Evolutionary conservation across 805 yeast species (phyloP).

Genomic region (Metschnikowia dekortorum): DNA sequence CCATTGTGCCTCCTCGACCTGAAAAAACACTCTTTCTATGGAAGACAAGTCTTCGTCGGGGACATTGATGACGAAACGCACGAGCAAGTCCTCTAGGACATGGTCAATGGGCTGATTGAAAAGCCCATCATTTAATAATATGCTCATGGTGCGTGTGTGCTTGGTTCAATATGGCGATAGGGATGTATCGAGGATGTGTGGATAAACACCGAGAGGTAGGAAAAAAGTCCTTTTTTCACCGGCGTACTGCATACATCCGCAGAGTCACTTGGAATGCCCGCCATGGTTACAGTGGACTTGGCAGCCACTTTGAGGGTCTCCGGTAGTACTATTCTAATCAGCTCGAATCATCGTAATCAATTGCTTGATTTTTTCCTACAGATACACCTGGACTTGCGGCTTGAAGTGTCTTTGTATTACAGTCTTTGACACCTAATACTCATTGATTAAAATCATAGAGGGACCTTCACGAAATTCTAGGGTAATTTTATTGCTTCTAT

Average conservation of each 20-base stretch:
- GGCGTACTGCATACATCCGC: background rate
- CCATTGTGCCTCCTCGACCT: slow-evolving; percentile 98
- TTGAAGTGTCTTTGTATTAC: no score
- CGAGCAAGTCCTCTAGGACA: slow-evolving; percentile 80
- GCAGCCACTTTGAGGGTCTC: background rate
- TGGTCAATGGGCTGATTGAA: slow-evolving; percentile 64
- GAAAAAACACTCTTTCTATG: slow-evolving; percentile 78
- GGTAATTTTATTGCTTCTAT: no score
- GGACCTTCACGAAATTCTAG: no score
- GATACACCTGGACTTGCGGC: no score
- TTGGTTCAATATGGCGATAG: background rate
- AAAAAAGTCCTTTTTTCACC: slow-evolving; percentile 1
- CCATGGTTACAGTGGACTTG: background rate
- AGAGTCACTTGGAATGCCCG: background rate
- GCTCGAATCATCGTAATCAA: no score
- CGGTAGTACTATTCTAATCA: no score
- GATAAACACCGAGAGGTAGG: background rate
- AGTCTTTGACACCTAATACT: no score
- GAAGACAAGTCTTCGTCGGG: slow-evolving; percentile 88
- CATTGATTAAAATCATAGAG: no score
- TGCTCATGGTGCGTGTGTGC: slow-evolving; percentile 42
- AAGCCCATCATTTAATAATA: slow-evolving; percentile 52
- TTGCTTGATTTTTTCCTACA: no score
- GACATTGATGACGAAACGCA: slow-evolving; percentile 84
- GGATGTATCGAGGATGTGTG: background rate